These are phyloP conservation scores for Strobilomyces echinocephalus DNA, from an alignment of 768 basidiomycete species.

Conservation along the genomic window DNA sequence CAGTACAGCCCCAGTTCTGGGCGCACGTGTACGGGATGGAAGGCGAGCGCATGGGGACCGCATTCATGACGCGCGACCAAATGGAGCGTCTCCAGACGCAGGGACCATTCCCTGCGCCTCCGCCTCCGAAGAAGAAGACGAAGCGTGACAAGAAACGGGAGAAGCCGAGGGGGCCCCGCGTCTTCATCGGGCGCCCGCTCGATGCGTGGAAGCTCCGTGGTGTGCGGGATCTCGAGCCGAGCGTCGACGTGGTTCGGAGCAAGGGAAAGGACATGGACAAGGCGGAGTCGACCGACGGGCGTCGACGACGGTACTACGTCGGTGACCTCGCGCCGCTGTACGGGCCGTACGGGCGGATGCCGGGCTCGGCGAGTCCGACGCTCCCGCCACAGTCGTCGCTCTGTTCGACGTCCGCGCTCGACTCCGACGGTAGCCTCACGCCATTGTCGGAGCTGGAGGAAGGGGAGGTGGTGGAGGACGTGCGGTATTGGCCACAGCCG, in stretches of 20 bases:
- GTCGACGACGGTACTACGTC: conserved; percentile 14
- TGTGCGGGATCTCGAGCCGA: conserved; percentile 22
- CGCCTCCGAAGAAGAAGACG: background rate
- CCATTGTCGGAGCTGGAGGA: conserved; percentile 9
- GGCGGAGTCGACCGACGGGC: background rate
- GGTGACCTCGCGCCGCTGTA: conserved; percentile 15
- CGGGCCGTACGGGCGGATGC: conserved; percentile 10
- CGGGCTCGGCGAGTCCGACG: background rate
- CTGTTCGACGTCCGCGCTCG: conserved; percentile 4
- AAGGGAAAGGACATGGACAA: too few species aligned
- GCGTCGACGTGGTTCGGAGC: background rate
- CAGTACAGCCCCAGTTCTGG: conserved; percentile 23
- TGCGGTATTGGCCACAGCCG: conserved; percentile 27
- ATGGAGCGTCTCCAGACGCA: background rate
- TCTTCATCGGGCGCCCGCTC: conserved; percentile 25
- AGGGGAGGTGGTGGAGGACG: background rate
- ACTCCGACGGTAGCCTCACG: conserved; percentile 13
- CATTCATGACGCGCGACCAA: conserved; percentile 18
- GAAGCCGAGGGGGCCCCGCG: conserved; percentile 6
- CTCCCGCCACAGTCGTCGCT: conserved; percentile 1
- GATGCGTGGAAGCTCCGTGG: conserved; percentile 21
- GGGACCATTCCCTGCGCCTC: background rate
- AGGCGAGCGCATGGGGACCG: conserved; percentile 26
- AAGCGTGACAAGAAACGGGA: background rate
- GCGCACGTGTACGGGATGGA: conserved; percentile 31